A percentile compares a stretch with the other conserved stretches of the same genome.
Evolutionary conservation across 2,329 filamentous ascomycete genomes (phyloP).

Genomic region (Penicillium polonicum): DNA sequence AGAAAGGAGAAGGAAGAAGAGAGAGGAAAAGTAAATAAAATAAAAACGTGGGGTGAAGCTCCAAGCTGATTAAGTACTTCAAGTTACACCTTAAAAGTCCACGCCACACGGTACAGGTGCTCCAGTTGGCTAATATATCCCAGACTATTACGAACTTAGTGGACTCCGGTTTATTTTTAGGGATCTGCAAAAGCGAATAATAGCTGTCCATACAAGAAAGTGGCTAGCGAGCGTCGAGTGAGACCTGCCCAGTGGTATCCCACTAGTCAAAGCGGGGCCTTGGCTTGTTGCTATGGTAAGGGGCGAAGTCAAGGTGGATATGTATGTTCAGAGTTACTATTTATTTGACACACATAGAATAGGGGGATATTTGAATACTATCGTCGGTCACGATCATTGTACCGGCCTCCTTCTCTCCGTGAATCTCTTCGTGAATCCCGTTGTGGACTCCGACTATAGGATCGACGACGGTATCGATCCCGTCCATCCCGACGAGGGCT

Average conservation of each 20-base stretch:
- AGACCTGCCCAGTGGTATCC: conserved; percentile 16
- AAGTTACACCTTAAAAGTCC: background rate
- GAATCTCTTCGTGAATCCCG: conserved; percentile 24
- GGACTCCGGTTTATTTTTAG: conserved; percentile 23
- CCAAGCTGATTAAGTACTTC: conserved; percentile 12
- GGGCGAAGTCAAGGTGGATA: conserved; percentile 1
- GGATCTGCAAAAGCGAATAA: conserved; percentile 8
- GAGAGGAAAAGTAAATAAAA: conserved; percentile 18
- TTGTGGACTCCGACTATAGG: conserved; percentile 31
- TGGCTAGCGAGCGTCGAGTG: conserved; percentile 10
- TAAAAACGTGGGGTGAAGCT: conserved; percentile 28
- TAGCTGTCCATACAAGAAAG: conserved; percentile 10
- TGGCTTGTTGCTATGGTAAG: background rate
- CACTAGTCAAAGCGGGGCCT: conserved; percentile 13
- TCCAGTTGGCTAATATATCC: conserved; percentile 1
- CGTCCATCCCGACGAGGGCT: conserved; percentile 28
- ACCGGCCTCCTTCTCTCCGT: conserved; percentile 34
- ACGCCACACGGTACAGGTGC: conserved; percentile 16
- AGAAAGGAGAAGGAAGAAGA: conserved; percentile 3
- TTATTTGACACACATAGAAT: background rate
- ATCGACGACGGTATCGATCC: conserved; percentile 42
- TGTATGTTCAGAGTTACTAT: background rate
- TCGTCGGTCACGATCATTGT: conserved; percentile 26
- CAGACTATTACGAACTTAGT: background rate
- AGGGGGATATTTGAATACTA: conserved; percentile 20